phyloP scores from a whole-genome alignment of 257 asterid species.

The Solanum sejunctum region DNA sequence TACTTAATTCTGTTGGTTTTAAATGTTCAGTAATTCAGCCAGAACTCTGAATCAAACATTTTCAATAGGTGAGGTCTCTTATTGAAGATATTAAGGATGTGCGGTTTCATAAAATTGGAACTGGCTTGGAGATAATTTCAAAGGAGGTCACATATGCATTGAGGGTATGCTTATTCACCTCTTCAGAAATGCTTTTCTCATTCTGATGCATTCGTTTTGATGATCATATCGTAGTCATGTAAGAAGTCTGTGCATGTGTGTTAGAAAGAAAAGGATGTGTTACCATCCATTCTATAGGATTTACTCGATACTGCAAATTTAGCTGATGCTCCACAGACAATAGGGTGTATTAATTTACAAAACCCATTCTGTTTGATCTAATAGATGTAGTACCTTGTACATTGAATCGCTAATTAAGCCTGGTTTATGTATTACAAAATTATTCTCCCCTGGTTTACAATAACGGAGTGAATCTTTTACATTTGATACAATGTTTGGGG shows the following conservation, averaged over 20 bases:
- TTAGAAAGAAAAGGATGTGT: neutral
- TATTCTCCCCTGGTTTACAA: neutral
- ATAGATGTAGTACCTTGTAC: neutral
- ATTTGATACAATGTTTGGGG: neutral
- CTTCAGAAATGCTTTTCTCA: neutral
- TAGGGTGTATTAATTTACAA: neutral
- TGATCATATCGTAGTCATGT: neutral
- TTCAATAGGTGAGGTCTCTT: conserved; percentile 65
- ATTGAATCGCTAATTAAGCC: neutral
- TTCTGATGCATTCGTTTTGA: neutral
- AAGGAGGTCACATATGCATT: conserved; percentile 59
- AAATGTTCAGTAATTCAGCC: neutral
- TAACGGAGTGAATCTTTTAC: neutral
- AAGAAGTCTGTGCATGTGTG: neutral
- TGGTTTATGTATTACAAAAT: neutral
- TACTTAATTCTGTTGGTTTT: neutral
- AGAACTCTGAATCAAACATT: conserved; percentile 5
- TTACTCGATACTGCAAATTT: neutral
- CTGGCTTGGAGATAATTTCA: conserved; percentile 74
- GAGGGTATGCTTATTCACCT: conserved; percentile 34
- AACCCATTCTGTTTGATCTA: neutral
- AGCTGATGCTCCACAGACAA: neutral
- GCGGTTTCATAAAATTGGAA: conserved; percentile 84
- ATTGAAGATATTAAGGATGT: conserved; percentile 95
- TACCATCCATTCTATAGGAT: neutral